These are phyloP conservation scores for Paracamarosporium sp. DNA, from an alignment of 2,329 filamentous ascomycete genomes.

Conservation along the genomic window DNA sequence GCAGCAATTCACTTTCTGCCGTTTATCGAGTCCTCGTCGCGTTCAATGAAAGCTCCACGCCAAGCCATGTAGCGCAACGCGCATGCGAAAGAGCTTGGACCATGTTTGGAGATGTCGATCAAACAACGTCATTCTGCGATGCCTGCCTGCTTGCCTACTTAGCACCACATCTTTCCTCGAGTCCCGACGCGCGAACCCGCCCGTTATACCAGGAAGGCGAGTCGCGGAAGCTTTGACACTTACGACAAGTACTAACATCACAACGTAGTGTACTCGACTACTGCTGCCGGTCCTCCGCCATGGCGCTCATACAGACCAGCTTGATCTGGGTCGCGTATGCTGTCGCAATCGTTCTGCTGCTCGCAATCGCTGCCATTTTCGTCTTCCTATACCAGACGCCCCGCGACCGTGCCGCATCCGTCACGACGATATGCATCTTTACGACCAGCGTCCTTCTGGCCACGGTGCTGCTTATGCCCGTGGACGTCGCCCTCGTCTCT, in stretches of 20 bases:
- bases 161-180: not conserved
- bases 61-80: constrained; percentile 10
- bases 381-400: constrained; percentile 92
- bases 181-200: not conserved
- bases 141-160: not conserved
- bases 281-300: constrained; percentile 35
- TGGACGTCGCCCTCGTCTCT: constrained; percentile 94
- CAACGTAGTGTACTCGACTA: not conserved
- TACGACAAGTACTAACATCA: not conserved
- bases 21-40: constrained; percentile 14
- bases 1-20: not conserved
- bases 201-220: not conserved
- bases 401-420: constrained; percentile 80
- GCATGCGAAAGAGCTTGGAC: constrained; percentile 12
- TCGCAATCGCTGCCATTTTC: constrained; percentile 80
- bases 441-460: constrained; percentile 87
- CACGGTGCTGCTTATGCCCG: constrained; percentile 88
- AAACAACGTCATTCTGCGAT: constrained; percentile 6
- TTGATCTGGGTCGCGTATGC: constrained; percentile 96
- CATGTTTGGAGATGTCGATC: constrained; percentile 3
- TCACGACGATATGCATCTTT: constrained; percentile 84
- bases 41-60: constrained; percentile 24
- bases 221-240: not conserved
- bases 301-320: constrained; percentile 81
- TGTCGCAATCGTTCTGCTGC: constrained; percentile 77